A percentile compares a stretch with the other conserved stretches of the same genome.
Conservation (phyloP, 495 filamentous ascomycete species). For the Penicillium cosmopolitanum region DNA sequence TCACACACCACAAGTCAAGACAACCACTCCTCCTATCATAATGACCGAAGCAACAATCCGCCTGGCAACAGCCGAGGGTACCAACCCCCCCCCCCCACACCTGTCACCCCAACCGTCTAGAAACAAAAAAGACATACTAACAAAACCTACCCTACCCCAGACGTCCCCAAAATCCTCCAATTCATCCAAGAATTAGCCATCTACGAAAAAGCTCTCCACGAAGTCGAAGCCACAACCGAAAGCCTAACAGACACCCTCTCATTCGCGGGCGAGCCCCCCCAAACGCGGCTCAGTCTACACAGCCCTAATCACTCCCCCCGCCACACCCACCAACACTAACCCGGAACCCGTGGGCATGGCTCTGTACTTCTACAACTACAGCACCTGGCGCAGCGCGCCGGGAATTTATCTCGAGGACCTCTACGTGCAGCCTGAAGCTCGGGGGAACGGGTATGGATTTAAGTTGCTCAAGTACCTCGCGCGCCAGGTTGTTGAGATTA, state of each 20-base stretch:
- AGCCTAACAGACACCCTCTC: constrained; percentile 78
- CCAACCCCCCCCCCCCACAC: constrained; percentile 4
- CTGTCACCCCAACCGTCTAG: no score
- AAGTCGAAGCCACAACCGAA: constrained; percentile 77
- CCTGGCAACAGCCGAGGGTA: constrained; percentile 52
- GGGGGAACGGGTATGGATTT: constrained; percentile 80
- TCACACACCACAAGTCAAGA: neutral
- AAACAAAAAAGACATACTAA: neutral
- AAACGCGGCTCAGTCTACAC: constrained; percentile 49
- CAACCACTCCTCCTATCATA: neutral
- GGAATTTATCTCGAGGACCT: constrained; percentile 96
- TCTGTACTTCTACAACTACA: constrained; percentile 73
- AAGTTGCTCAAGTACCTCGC: constrained; percentile 76
- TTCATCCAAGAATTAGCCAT: constrained; percentile 87
- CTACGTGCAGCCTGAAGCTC: constrained; percentile 71
- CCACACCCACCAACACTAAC: constrained; percentile 31
- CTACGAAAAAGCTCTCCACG: constrained; percentile 73
- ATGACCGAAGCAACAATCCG: constrained; percentile 51
- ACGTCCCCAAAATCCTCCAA: constrained; percentile 78
- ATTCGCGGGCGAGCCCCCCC: constrained; percentile 55
- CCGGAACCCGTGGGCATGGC: constrained; percentile 58
- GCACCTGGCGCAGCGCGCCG: constrained; percentile 82
- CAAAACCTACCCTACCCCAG: constrained; percentile 46
- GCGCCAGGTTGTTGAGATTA: constrained; percentile 66
- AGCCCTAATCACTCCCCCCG: constrained; percentile 43